Evolutionary conservation across 257 asterid genomes (phyloP).

Genomic region (Hygrophila difformis): DNA sequence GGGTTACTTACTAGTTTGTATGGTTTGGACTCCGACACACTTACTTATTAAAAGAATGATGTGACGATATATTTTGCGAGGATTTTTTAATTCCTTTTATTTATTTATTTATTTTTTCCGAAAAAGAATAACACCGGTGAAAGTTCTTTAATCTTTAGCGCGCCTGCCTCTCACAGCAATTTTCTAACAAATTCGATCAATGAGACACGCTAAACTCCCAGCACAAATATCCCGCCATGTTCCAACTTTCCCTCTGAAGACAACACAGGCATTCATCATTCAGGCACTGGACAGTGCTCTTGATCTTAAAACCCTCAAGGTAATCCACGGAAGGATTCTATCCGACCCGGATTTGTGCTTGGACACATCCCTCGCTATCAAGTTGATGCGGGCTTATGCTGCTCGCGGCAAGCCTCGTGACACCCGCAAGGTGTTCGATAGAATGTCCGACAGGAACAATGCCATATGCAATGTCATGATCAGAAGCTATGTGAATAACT

Average conservation of each 20-base stretch:
- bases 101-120: too few species aligned
- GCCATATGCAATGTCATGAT: slow-evolving; percentile 70
- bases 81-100: too few species aligned
- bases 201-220: too few species aligned
- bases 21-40: too few species aligned
- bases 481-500: slow-evolving; percentile 72
- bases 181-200: too few species aligned
- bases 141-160: too few species aligned
- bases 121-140: too few species aligned
- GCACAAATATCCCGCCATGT: slow-evolving; percentile 41
- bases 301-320: slow-evolving; percentile 37
- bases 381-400: slow-evolving; percentile 70
- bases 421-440: slow-evolving; percentile 64
- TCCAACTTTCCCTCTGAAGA: slow-evolving; percentile 20
- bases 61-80: too few species aligned
- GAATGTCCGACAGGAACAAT: slow-evolving; percentile 46
- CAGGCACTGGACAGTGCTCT: slow-evolving; percentile 41
- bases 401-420: slow-evolving; percentile 37
- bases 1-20: too few species aligned
- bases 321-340: slow-evolving; percentile 47
- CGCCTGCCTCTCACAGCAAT: too few species aligned
- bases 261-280: slow-evolving; percentile 16
- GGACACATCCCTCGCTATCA: slow-evolving; percentile 48
- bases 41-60: too few species aligned
- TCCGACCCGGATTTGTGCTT: slow-evolving; percentile 34